Base-by-base conservation (phyloP, 1,284 basidiomycete species). In the Tilletia indica region DNA sequence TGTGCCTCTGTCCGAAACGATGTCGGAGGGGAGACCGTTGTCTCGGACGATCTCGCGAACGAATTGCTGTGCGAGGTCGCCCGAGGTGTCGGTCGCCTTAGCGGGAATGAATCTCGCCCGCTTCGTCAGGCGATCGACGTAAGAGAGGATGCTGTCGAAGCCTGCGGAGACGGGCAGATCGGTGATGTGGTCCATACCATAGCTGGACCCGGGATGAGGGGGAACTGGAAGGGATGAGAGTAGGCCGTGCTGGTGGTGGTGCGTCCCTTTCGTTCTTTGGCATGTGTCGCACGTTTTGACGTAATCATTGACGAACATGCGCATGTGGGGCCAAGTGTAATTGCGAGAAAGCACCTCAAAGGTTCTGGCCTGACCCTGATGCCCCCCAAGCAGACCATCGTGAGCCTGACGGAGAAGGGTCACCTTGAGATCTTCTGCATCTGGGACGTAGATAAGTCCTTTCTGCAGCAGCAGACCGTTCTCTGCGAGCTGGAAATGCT, bases 31-130 rank as follows among this genome's bases (percentile, higher is more conserved):
- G 1, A 86, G 72, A 1, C 86, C 83, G 73, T 84, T 82, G 2
- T 75, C 61, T 49, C 77, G 80, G 67, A 80, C 87, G 0, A 87
- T 72, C 0, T 86, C 25, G 1, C 85, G 70, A 0, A 71, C 3
- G 66, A 78, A 83, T 0, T 85, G 70, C 0, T 45, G 21, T 0
- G 85, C 86, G 0, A 84, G 72, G 0, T 78, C 81, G 49, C 72
- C 25, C 0, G 85, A 74, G 0, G 80, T 82, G 2, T 85, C 80
- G 2, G 72, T 78, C 5, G 80, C 82, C 0, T 54, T 73, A 88
- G 70, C 90, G 89, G 76, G 94, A 93, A 84, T 84, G 72, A 86
- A 74, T 63, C 83, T 76, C 34, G 71, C 75, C 72, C 73, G 70
- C 77, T 86, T 87, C 0, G 81, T 84, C 12, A 87, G 81, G 0